Evolutionary conservation across 1,139 yeast species (phyloP).

Genomic region (Sugiyamaella neomexicana): DNA sequence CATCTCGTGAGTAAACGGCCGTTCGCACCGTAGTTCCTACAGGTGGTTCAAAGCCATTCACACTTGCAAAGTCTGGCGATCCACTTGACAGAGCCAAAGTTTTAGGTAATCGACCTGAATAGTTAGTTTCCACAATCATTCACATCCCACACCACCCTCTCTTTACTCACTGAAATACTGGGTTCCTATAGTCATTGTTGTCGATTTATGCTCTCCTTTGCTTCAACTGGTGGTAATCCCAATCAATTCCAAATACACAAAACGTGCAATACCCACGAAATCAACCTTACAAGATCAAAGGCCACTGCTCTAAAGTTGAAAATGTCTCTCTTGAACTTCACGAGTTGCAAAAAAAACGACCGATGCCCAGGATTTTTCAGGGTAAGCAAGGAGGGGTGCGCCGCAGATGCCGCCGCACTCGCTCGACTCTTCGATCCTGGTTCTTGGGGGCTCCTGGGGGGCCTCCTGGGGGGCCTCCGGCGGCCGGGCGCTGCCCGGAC

Average conservation of each 20-base stretch:
- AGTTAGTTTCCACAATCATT: background rate
- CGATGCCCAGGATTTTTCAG: slow-evolving; percentile 5
- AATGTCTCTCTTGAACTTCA: too few species aligned
- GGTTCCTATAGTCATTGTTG: slow-evolving; percentile 25
- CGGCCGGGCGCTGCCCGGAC: background rate
- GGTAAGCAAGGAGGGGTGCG: background rate
- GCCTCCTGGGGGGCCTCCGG: too few species aligned
- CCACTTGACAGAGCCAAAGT: slow-evolving; percentile 60
- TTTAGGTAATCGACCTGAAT: slow-evolving; percentile 60
- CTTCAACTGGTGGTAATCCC: background rate
- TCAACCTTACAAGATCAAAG: background rate
- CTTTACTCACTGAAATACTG: slow-evolving; percentile 28
- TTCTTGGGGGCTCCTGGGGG: too few species aligned
- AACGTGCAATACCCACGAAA: background rate
- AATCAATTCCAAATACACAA: background rate
- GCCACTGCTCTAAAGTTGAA: background rate
- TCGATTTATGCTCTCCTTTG: background rate
- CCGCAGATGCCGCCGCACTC: slow-evolving; percentile 1
- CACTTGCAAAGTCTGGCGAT: slow-evolving; percentile 44
- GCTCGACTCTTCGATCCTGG: too few species aligned
- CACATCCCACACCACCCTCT: background rate
- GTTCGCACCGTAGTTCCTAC: slow-evolving; percentile 38
- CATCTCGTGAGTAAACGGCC: slow-evolving; percentile 49
- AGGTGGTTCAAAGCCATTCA: slow-evolving; percentile 33
- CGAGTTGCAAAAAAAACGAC: background rate